These are phyloP conservation scores for Arthrobotrys entomopaga DNA, from an alignment of 2,329 filamentous ascomycete species.

Conservation along the genomic window DNA sequence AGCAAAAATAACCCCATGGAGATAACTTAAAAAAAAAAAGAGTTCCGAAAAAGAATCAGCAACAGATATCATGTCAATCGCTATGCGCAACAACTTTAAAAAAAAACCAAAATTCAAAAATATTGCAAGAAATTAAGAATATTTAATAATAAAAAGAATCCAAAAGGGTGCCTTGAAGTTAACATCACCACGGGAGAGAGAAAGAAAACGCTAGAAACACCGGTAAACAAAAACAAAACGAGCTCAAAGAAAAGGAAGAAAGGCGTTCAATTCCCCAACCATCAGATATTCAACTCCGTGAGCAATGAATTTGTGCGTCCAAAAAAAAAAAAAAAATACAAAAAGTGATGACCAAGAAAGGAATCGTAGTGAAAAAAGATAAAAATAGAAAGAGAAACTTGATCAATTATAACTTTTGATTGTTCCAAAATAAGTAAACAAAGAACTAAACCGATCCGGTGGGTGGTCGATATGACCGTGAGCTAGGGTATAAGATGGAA, in stretches of 20 bases:
- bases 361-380: conserved; percentile 2
- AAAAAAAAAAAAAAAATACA: neutral
- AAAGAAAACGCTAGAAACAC: conserved; percentile 6
- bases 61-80: conserved; percentile 4
- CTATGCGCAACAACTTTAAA: neutral
- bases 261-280: conserved; percentile 15
- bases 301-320: conserved; percentile 14
- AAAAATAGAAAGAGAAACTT: conserved; percentile 22
- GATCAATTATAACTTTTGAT: conserved; percentile 44
- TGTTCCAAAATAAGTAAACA: neutral
- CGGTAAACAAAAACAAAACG: conserved; percentile 7
- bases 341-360: conserved; percentile 7
- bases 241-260: conserved; percentile 9
- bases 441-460: neutral
- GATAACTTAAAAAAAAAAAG: neutral
- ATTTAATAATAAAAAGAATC: neutral
- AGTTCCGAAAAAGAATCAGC: neutral
- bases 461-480: neutral
- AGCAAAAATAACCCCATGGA: too few species aligned
- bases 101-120: neutral
- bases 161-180: neutral
- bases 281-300: conserved; percentile 51
- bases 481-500: neutral
- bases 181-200: neutral
- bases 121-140: neutral